These are phyloP conservation scores for Pelargonium myrrhifolium DNA, from an alignment of 441 rosid species.

Conservation along the genomic window DNA sequence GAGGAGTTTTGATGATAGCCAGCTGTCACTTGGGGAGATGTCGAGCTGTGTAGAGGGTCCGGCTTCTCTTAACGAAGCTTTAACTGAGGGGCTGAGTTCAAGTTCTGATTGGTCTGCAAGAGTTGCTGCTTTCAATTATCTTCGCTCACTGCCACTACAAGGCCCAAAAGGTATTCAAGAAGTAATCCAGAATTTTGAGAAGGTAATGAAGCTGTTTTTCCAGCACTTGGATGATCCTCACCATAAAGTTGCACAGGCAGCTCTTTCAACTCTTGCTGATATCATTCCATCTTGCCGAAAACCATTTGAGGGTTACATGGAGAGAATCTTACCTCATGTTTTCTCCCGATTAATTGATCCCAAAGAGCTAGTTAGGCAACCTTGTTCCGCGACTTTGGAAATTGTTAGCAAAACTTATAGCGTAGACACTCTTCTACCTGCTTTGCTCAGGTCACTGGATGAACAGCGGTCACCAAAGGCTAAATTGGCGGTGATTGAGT, in stretches of 20 bases:
- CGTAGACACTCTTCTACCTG: constrained; percentile 81
- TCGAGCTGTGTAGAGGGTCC: constrained; percentile 80
- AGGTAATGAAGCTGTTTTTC: constrained; percentile 95
- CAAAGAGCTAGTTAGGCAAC: constrained; percentile 87
- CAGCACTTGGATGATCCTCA: constrained; percentile 99
- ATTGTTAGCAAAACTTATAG: constrained; percentile 87
- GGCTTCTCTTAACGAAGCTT: constrained; percentile 73
- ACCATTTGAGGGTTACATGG: constrained; percentile 96
- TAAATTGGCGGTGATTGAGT: constrained; percentile 94
- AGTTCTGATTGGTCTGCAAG: constrained; percentile 96
- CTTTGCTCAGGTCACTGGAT: constrained; percentile 92
- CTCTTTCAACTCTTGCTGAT: constrained; percentile 88
- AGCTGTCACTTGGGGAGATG: constrained; percentile 64
- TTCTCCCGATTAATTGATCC: constrained; percentile 95
- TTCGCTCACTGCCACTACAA: constrained; percentile 74
- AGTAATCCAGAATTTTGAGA: constrained; percentile 83
- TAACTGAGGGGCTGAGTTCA: constrained; percentile 79
- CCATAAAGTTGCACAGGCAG: constrained; percentile 99
- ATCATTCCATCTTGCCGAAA: constrained; percentile 84
- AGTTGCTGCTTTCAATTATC: constrained; percentile 83
- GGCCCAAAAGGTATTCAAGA: constrained; percentile 92
- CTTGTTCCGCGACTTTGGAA: constrained; percentile 76
- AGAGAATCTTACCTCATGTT: constrained; percentile 90
- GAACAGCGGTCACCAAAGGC: constrained; percentile 99
- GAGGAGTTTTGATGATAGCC: constrained; percentile 93